Conservation (phyloP, 2,329 filamentous ascomycete genomes). For the Ophiostoma novo-ulmi region DNA sequence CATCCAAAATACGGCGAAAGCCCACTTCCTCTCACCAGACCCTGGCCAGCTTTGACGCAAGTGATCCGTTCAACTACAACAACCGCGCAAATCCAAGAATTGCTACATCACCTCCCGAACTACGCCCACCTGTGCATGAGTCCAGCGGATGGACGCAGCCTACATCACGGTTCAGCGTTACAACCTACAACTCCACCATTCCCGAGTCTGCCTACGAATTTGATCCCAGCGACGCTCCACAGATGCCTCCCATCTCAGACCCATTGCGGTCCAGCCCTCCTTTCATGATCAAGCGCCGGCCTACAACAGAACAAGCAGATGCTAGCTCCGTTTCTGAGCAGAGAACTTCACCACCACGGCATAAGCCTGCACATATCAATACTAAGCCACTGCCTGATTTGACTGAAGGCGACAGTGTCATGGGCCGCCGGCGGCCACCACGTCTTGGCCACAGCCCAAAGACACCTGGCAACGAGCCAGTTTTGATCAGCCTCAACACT, state of each 20-base stretch:
- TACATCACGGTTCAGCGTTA: conserved; percentile 58
- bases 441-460: conserved; percentile 28
- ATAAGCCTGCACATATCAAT: conserved; percentile 16
- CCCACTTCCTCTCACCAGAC: conserved; percentile 22
- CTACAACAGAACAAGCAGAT: background rate
- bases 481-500: conserved; percentile 36
- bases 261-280: conserved; percentile 18
- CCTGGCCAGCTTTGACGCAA: conserved; percentile 27
- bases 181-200: conserved; percentile 51
- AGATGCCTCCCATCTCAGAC: conserved; percentile 25
- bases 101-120: conserved; percentile 14
- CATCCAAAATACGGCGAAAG: conserved; percentile 22
- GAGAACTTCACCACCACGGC: conserved; percentile 18
- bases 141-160: conserved; percentile 45
- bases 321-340: background rate
- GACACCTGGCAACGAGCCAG: conserved; percentile 28
- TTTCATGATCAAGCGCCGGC: conserved; percentile 15
- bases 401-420: conserved; percentile 33
- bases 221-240: conserved; percentile 21
- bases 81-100: conserved; percentile 22
- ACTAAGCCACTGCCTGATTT: conserved; percentile 11
- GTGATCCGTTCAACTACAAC: conserved; percentile 29
- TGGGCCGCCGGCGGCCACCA: conserved; percentile 39
- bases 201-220: conserved; percentile 33
- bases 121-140: conserved; percentile 25